phyloP scores from a whole-genome alignment of 1,284 basidiomycete genomes.

The Cryptococcus sp. region DNA sequence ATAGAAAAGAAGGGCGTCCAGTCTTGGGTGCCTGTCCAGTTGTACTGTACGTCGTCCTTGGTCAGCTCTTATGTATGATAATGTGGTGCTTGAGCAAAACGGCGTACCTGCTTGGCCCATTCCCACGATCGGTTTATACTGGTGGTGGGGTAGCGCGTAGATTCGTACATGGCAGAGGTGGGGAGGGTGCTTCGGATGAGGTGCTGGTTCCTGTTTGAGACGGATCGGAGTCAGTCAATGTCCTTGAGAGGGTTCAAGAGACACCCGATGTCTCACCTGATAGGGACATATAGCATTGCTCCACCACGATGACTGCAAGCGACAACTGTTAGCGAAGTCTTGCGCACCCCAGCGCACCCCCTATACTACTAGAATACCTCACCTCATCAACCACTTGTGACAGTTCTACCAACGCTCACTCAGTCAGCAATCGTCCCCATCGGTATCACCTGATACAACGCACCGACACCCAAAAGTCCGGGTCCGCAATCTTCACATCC shows the following conservation, averaged over 20 bases:
- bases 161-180: constrained; percentile 62
- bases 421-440: background rate
- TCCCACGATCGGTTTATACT: constrained; percentile 39
- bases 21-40: constrained; percentile 42
- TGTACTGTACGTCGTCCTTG: constrained; percentile 51
- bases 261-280: constrained; percentile 54
- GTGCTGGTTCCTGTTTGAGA: constrained; percentile 61
- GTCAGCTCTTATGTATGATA: background rate
- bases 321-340: constrained; percentile 2
- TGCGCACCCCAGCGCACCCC: background rate
- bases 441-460: constrained; percentile 23
- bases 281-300: constrained; percentile 73
- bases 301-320: constrained; percentile 63
- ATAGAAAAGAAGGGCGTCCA: constrained; percentile 32
- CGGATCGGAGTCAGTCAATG: background rate
- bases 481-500: constrained; percentile 59
- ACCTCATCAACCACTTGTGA: constrained; percentile 65
- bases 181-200: constrained; percentile 72
- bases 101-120: constrained; percentile 53
- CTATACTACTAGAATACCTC: constrained; percentile 3
- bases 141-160: constrained; percentile 42
- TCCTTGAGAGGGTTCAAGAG: background rate
- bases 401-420: constrained; percentile 16
- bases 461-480: constrained; percentile 79
- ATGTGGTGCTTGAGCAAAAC: no score